Base-by-base conservation (phyloP, 2,329 filamentous ascomycete genomes). In the Arthrinium phaeospermum region DNA sequence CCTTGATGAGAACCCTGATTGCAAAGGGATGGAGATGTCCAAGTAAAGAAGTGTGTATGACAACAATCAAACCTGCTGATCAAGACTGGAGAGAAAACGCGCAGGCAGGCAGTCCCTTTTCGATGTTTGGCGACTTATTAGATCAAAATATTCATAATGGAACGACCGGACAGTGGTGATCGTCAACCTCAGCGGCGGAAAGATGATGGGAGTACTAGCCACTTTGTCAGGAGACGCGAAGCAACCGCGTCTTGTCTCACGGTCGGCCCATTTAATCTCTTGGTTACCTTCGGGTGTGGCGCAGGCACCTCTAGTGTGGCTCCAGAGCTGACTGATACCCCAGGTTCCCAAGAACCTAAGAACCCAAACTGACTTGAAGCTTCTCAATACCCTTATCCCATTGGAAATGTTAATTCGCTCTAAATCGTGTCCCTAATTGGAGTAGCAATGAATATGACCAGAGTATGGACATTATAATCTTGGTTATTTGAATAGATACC, bases 181-280 rank as follows among this genome's bases (percentile, higher is more conserved):
- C 57, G 34, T 41, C 57, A 41, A 64, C 57, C 57, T 64, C 57
- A 64, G 57, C 57, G 57, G 57, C 57, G 57, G 57, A 41, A 64
- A 64, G 57, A 41, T 64, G 57, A 64, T 41, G 57, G 57, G 57
- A 64, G 57, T 64, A 64, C 57, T 41, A 64, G 57, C 57, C 57
- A 64, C 57, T 64, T 41, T 64, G 57, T 34, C 19, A 64, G 57
- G 57, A 64, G 57, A 64, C 57, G 57, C 57, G 57, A 64, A 64
- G 57, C 57, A 30, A 64, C 34, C 57, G 57, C 57, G 57, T 64
- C 57, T 64, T 13, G 30, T 64, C 30, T 30, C 53, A 61, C 53
- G 53, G 53, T 34, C 30, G 19, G 34, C 34, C 30, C 34, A 64
- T 41, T 64, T 8, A 64, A 64, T 64, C n/a, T 30, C 27, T 34